Evolutionary conservation across 2,329 filamentous ascomycete genomes (phyloP).

Genomic region (Fusarium coicis): DNA sequence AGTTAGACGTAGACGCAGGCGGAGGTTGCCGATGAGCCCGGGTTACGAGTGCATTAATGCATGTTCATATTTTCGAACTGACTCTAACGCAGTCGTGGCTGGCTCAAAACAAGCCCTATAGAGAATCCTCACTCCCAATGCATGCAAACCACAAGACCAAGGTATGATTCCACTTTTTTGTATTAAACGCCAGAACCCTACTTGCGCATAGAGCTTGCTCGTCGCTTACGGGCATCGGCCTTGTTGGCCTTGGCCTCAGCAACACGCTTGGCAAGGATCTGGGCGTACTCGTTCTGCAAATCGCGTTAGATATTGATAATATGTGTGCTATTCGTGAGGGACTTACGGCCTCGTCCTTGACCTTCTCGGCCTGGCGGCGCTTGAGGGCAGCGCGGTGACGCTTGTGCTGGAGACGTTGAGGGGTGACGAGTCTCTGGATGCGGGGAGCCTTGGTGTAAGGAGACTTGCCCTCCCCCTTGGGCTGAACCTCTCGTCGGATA

Average conservation of each 20-base stretch:
- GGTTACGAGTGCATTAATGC: slow-evolving; percentile 46
- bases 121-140: slow-evolving; percentile 54
- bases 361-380: slow-evolving; percentile 95
- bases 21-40: slow-evolving; percentile 22
- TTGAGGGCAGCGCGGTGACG: slow-evolving; percentile 97
- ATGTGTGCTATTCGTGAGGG: too few species aligned
- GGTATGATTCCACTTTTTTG: slow-evolving; percentile 51
- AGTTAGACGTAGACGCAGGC: slow-evolving; percentile 9
- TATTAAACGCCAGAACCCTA: slow-evolving; percentile 62
- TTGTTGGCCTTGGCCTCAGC: slow-evolving; percentile 94
- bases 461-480: slow-evolving; percentile 97
- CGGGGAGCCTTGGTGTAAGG: slow-evolving; percentile 99
- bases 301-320: background rate
- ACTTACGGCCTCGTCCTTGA: slow-evolving; percentile 98
- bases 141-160: slow-evolving; percentile 55
- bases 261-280: slow-evolving; percentile 96
- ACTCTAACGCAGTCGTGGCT: slow-evolving; percentile 54
- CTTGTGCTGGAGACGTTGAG: slow-evolving; percentile 99
- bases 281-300: slow-evolving; percentile 92
- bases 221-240: slow-evolving; percentile 94
- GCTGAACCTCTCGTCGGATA: slow-evolving; percentile 97
- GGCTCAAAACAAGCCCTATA: slow-evolving; percentile 46
- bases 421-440: slow-evolving; percentile 99
- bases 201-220: slow-evolving; percentile 95
- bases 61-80: slow-evolving; percentile 51